Conservation (phyloP, 768 basidiomycete species). For the Tricholoma hemisulphureum region DNA sequence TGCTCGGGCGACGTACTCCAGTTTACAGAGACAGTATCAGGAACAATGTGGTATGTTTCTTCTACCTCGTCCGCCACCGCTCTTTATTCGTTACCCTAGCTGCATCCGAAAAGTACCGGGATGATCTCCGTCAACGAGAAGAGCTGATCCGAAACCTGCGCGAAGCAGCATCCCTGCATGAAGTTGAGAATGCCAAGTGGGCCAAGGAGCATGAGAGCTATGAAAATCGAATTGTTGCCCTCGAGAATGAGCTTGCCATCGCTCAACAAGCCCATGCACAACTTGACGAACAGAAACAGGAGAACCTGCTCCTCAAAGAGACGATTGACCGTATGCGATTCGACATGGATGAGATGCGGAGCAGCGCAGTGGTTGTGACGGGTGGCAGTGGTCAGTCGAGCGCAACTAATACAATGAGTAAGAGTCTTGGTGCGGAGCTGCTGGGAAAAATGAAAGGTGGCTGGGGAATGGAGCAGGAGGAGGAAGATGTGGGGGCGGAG, state of each 20-base stretch:
- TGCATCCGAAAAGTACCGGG: slow-evolving; percentile 76
- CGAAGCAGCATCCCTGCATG: slow-evolving; percentile 58
- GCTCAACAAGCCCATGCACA: slow-evolving; percentile 72
- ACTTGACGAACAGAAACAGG: slow-evolving; percentile 91
- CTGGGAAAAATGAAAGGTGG: slow-evolving; percentile 55
- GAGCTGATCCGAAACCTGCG: slow-evolving; percentile 64
- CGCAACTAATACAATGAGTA: slow-evolving; percentile 58
- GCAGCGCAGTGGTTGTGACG: slow-evolving; percentile 32
- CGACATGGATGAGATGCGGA: slow-evolving; percentile 90
- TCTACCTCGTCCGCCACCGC: not conserved
- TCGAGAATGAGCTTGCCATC: slow-evolving; percentile 69
- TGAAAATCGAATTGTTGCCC: slow-evolving; percentile 64
- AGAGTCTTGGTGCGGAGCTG: slow-evolving; percentile 74
- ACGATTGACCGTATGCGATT: slow-evolving; percentile 94
- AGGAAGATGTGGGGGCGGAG: slow-evolving; percentile 37
- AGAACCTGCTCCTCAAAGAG: slow-evolving; percentile 90
- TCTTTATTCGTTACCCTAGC: slow-evolving; percentile 36
- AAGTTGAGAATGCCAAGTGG: slow-evolving; percentile 67
- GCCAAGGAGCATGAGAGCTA: slow-evolving; percentile 64
- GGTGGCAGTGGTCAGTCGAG: slow-evolving; percentile 48
- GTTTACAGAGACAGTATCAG: slow-evolving; percentile 82
- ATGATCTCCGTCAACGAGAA: slow-evolving; percentile 71
- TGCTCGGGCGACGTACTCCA: slow-evolving; percentile 68
- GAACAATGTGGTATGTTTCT: slow-evolving; percentile 74
- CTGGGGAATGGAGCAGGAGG: slow-evolving; percentile 39